These are phyloP conservation scores for Penicillium parvum DNA, from an alignment of 495 filamentous ascomycete species.

Conservation along the genomic window DNA sequence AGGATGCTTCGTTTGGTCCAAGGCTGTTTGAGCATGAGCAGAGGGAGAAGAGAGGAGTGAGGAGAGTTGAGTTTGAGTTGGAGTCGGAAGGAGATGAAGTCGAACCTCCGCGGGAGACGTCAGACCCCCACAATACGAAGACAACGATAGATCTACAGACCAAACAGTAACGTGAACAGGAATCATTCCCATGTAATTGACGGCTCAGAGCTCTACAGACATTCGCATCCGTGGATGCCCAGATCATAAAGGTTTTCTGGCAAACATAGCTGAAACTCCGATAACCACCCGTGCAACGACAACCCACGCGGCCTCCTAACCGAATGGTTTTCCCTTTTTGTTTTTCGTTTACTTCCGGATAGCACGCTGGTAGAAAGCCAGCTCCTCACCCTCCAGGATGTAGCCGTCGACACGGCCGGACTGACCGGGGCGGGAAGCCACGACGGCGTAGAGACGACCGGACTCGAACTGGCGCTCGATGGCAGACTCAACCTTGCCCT, in stretches of 20 bases:
- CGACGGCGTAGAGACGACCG: slow-evolving; percentile 88
- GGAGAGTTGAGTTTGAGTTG: background rate
- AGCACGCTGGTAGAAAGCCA: slow-evolving; percentile 98
- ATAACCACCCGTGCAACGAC: slow-evolving; percentile 41
- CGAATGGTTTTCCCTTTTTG: slow-evolving; percentile 32
- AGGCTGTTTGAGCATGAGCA: background rate
- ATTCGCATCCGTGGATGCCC: slow-evolving; percentile 39
- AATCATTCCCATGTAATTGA: slow-evolving; percentile 38
- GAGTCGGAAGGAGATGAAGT: background rate
- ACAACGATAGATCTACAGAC: background rate
- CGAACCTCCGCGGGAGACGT: slow-evolving; percentile 3
- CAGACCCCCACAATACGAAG: background rate
- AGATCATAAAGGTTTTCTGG: slow-evolving; percentile 41
- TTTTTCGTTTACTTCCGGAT: slow-evolving; percentile 82
- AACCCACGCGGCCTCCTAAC: slow-evolving; percentile 23
- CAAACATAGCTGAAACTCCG: slow-evolving; percentile 47
- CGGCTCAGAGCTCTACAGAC: slow-evolving; percentile 44
- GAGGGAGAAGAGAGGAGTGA: background rate
- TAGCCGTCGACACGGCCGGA: slow-evolving; percentile 94
- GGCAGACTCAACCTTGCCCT: slow-evolving; percentile 87
- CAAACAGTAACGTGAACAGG: slow-evolving; percentile 26
- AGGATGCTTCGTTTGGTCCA: no score
- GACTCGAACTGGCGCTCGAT: slow-evolving; percentile 99
- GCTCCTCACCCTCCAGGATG: slow-evolving; percentile 97
- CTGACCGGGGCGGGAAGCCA: slow-evolving; percentile 92